Percentiles rank a stretch among this genome's conserved stretches.
These are phyloP conservation scores for Lipomyces japonicus DNA, from an alignment of 805 yeast genomes.

Conservation along the genomic window DNA sequence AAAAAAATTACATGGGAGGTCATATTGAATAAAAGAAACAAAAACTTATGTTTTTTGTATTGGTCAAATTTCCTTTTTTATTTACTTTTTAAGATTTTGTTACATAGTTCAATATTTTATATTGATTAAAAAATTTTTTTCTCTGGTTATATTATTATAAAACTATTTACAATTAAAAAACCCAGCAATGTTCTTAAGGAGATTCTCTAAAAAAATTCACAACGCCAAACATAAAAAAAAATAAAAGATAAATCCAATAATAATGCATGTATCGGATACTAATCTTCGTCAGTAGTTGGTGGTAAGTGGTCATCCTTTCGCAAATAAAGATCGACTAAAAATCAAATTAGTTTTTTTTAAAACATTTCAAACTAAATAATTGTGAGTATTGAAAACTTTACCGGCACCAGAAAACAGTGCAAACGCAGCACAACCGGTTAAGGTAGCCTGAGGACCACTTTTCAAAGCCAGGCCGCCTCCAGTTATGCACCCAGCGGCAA, in stretches of 20 bases:
- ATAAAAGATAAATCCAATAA: neutral
- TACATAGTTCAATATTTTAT: too few relatives aligned
- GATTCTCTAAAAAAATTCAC: too few relatives aligned
- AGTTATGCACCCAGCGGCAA: constrained; percentile 90
- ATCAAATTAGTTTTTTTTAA: constrained; percentile 15
- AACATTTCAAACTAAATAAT: neutral
- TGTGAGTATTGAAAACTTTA: constrained; percentile 4
- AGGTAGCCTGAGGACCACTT: constrained; percentile 90
- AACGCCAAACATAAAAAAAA: neutral
- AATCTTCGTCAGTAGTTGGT: constrained; percentile 81
- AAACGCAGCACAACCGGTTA: constrained; percentile 93
- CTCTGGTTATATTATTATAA: neutral
- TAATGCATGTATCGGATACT: too few relatives aligned
- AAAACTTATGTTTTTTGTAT: too few relatives aligned
- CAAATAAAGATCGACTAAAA: constrained; percentile 67
- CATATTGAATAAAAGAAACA: neutral
- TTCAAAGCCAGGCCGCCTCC: constrained; percentile 93
- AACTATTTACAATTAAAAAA: too few relatives aligned
- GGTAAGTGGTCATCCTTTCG: constrained; percentile 79
- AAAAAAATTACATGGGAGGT: too few relatives aligned
- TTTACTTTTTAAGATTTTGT: neutral
- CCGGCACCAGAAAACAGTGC: constrained; percentile 89
- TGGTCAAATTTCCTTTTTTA: neutral
- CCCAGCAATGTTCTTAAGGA: neutral
- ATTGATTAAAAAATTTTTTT: too few relatives aligned